A percentile compares a stretch with the other conserved stretches of the same genome.
These are phyloP conservation scores for Reutealis trisperma DNA, from an alignment of 345 rosid species.

Conservation along the genomic window DNA sequence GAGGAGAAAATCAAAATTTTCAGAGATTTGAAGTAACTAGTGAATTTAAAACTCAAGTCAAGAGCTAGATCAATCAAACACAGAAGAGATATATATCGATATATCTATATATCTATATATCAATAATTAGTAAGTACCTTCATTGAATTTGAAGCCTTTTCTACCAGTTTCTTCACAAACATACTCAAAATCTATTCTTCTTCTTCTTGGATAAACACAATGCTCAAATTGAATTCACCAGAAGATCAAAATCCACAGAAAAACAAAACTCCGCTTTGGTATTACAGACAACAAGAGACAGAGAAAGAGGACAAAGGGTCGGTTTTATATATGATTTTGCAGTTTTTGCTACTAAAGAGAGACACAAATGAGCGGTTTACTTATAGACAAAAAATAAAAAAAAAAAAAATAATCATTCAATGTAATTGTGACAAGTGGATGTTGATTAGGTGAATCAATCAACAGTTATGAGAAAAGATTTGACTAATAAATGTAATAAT, in stretches of 20 bases:
- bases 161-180: constrained; percentile 69
- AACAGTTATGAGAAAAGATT: neutral
- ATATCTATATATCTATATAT: too few relatives aligned
- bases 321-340: constrained; percentile 14
- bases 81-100: neutral
- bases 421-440: constrained; percentile 41
- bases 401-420: neutral
- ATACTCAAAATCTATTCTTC: constrained; percentile 14
- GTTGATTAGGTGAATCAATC: constrained; percentile 29
- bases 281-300: constrained; percentile 22
- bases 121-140: constrained; percentile 28
- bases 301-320: neutral
- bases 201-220: neutral
- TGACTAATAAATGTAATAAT: neutral
- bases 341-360: neutral
- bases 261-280: constrained; percentile 27
- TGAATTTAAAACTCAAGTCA: neutral
- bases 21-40: neutral
- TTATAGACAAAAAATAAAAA: neutral
- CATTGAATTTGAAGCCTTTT: constrained; percentile 54
- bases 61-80: neutral
- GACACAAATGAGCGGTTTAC: constrained; percentile 25
- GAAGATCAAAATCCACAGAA: neutral
- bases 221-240: constrained; percentile 6
- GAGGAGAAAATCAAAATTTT: neutral